Evolutionary conservation across 2,329 filamentous ascomycete genomes (phyloP).

Genomic region (Claviceps purpurea): DNA sequence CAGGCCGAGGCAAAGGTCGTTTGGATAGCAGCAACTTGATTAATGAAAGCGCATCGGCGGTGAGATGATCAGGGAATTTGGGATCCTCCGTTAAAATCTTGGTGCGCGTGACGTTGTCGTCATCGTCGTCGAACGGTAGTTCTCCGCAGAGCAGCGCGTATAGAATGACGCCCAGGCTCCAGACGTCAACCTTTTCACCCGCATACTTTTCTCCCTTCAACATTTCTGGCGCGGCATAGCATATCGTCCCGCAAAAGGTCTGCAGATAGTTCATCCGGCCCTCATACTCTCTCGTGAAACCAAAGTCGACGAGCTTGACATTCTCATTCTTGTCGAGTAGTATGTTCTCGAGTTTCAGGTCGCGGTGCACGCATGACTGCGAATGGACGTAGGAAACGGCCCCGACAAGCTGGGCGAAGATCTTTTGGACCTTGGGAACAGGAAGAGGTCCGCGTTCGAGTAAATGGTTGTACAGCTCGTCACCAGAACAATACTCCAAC

Average conservation of each 20-base stretch:
- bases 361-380: constrained; percentile 90
- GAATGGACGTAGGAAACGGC: constrained; percentile 91
- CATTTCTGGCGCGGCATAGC: constrained; percentile 98
- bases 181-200: constrained; percentile 94
- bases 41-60: constrained; percentile 63
- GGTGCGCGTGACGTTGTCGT: constrained; percentile 73
- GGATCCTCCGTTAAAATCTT: constrained; percentile 80
- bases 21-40: constrained; percentile 79
- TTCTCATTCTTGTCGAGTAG: constrained; percentile 93
- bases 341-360: constrained; percentile 85
- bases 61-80: constrained; percentile 67
- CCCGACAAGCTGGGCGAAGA: constrained; percentile 89
- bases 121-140: constrained; percentile 91
- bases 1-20: constrained; percentile 69
- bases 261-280: constrained; percentile 88
- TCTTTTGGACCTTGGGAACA: constrained; percentile 79
- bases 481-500: constrained; percentile 89
- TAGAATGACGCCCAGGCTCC: constrained; percentile 76
- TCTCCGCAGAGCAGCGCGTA: constrained; percentile 74
- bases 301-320: constrained; percentile 95
- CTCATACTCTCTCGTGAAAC: constrained; percentile 95
- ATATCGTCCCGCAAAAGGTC: constrained; percentile 95
- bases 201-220: constrained; percentile 96
- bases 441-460: constrained; percentile 75
- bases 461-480: constrained; percentile 95